Evolutionary conservation across 2,329 filamentous ascomycete species (phyloP), one percentile per base, ranked within the genome.

Genomic region (Rhinocladiella similis): DNA sequence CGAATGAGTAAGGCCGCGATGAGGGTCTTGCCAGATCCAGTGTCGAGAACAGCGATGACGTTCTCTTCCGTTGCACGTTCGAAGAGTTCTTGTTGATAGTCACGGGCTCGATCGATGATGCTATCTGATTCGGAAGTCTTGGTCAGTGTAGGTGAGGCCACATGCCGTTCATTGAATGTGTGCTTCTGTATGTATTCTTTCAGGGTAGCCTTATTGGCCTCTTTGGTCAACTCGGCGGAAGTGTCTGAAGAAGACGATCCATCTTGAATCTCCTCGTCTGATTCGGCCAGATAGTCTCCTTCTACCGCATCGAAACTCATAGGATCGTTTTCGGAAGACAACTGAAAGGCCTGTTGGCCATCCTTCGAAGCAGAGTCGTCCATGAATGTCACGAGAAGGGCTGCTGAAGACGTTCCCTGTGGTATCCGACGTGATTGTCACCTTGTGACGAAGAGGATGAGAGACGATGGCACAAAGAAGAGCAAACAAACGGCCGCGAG

Each of bases 21-120:
- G n/a, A 97, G 78, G 0, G 94, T 99, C 74, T 99, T 99, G 2
- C 94, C 94, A 3, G 91, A 91, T 12, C 94, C 89, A 87, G 56
- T 52, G n/a, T 45, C 49, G 18, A 39, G 61, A 1, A 99, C 94
- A 1, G 94, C 92, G 64, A 99, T 96, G 6, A 87, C 89, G 68
- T 99, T 99, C 64, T 87, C 83, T 50, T 82, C 69, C 68, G 94
- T 96, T 3, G 94, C 93, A 61, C 83, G 83, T 70, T 97, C 90
- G 67, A 94, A 97, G 0, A 99, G 80, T 69, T 97, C 93, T 12
- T 90, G 77, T 70, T 99, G 94, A 67, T 97, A 99, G 66, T 96
- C 91, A 47, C 93, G 82, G 0, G 92, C 90, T 51, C 85, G 88
- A 10, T 85, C 82, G 57, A 94, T 91, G 51, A 91, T 89, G 35